These are phyloP conservation scores for Taphrina deformans DNA, from an alignment of 1,139 yeast species.

Conservation along the genomic window DNA sequence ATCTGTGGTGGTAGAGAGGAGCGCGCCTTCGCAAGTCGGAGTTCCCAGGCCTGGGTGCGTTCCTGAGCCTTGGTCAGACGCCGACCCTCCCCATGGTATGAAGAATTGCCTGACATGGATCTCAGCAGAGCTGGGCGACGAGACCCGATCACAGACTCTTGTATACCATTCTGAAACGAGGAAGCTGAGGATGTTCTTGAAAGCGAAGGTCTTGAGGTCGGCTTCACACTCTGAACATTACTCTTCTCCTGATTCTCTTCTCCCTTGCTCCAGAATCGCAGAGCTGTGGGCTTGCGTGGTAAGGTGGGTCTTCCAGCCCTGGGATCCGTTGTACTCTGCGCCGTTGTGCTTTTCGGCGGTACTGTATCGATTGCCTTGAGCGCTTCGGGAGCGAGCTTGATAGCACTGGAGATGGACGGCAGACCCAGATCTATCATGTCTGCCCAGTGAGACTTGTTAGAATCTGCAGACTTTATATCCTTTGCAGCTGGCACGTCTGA, in stretches of 20 bases:
- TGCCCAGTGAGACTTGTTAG: conserved; percentile 2
- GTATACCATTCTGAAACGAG: neutral
- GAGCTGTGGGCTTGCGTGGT: conserved; percentile 25
- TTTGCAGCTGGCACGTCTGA: neutral
- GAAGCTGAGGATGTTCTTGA: neutral
- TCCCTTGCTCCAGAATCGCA: conserved; percentile 20
- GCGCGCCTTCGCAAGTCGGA: conserved; percentile 17
- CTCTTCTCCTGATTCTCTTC: neutral
- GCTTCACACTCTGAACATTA: neutral
- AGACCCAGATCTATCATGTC: neutral
- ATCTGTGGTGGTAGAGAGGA: conserved; percentile 3
- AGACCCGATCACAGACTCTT: neutral
- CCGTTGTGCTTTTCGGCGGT: too few species aligned
- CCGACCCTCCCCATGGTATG: conserved; percentile 16
- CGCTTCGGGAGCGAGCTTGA: conserved; percentile 3
- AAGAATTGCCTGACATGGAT: conserved; percentile 7
- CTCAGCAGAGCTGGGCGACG: conserved; percentile 1
- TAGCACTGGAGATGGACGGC: neutral
- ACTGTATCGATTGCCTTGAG: neutral
- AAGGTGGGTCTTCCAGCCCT: neutral
- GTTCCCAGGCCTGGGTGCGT: conserved; percentile 27
- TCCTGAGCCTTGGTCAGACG: conserved; percentile 6
- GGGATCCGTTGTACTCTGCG: neutral
- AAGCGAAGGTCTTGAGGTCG: neutral
- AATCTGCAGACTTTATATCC: neutral